Percentiles rank a stretch among this genome's conserved stretches.
These are phyloP conservation scores for Leccinum laetum DNA, from an alignment of 1,284 basidiomycete genomes.

Conservation along the genomic window DNA sequence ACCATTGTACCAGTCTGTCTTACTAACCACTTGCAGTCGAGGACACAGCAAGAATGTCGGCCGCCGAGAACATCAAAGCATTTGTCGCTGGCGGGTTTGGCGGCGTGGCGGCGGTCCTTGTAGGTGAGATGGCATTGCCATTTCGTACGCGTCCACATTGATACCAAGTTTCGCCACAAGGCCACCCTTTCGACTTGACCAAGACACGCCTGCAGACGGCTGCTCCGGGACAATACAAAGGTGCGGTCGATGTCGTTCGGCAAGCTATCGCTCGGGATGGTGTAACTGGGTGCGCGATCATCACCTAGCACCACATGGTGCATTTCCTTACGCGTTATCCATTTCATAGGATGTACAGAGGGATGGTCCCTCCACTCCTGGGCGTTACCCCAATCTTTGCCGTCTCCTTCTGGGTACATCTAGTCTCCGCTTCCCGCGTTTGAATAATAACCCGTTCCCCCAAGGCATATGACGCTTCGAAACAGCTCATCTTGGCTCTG, in stretches of 20 bases:
- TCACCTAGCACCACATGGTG: background rate
- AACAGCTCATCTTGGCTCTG: slow-evolving; percentile 77
- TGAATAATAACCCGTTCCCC: slow-evolving; percentile 7
- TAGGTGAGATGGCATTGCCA: too few relatives aligned
- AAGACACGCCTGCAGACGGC: slow-evolving; percentile 98
- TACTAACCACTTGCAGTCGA: slow-evolving; percentile 14
- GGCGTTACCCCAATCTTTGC: slow-evolving; percentile 99
- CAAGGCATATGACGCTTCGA: slow-evolving; percentile 94
- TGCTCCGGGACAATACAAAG: slow-evolving; percentile 85
- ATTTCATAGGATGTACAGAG: slow-evolving; percentile 81
- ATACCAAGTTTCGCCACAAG: slow-evolving; percentile 39
- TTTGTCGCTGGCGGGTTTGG: slow-evolving; percentile 60
- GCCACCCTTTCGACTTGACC: slow-evolving; percentile 95
- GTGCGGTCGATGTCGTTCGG: slow-evolving; percentile 92
- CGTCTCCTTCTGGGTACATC: slow-evolving; percentile 91
- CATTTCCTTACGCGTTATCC: slow-evolving; percentile 5
- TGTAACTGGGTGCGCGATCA: slow-evolving; percentile 67
- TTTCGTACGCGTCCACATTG: too few relatives aligned
- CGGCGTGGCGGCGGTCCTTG: slow-evolving; percentile 52
- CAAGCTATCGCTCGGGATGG: slow-evolving; percentile 92
- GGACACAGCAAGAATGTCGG: slow-evolving; percentile 36
- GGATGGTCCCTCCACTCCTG: slow-evolving; percentile 93
- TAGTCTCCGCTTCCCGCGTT: background rate
- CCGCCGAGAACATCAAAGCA: slow-evolving; percentile 69
- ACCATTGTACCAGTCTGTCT: slow-evolving; percentile 1